Conservation (phyloP, 495 filamentous ascomycete genomes). For the Trichoderma parareesei region DNA sequence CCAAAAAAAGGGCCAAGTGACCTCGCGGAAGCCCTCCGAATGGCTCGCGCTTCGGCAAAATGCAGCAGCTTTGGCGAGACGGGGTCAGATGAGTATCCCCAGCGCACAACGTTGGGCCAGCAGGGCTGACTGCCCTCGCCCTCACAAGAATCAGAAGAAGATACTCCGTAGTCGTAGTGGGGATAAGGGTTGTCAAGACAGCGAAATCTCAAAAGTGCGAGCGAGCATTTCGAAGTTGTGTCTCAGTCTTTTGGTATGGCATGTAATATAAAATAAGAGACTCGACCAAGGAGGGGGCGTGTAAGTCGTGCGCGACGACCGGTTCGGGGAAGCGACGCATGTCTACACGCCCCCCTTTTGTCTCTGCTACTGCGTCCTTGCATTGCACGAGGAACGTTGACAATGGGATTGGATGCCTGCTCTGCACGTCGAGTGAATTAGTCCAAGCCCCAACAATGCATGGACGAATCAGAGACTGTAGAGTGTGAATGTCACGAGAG, state of each 20-base stretch:
- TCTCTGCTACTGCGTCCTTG: neutral
- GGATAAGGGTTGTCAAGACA: neutral
- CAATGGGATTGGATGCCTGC: slow-evolving; percentile 1
- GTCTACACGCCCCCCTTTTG: neutral
- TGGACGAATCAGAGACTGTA: neutral
- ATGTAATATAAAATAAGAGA: neutral
- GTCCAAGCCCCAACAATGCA: neutral
- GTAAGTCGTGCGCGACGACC: neutral
- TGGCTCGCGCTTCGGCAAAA: slow-evolving; percentile 9
- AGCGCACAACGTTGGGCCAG: neutral
- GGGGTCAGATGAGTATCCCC: neutral
- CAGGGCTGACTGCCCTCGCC: neutral
- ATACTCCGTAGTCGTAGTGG: too few species aligned
- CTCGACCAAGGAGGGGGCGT: neutral
- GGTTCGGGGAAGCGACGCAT: neutral
- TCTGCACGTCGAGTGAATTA: neutral
- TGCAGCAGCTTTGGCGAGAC: neutral
- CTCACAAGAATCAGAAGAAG: neutral
- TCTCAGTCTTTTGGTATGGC: neutral
- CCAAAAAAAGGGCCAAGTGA: slow-evolving; percentile 6
- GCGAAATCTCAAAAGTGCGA: neutral
- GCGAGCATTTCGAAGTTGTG: neutral
- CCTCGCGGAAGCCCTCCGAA: neutral
- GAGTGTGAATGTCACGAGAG: neutral
- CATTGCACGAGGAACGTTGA: slow-evolving; percentile 3